A percentile compares a stretch with the other conserved stretches of the same genome.
Evolutionary conservation across 2,329 filamentous ascomycete species (phyloP).

Genomic region (Neofusicoccum cordaticola): DNA sequence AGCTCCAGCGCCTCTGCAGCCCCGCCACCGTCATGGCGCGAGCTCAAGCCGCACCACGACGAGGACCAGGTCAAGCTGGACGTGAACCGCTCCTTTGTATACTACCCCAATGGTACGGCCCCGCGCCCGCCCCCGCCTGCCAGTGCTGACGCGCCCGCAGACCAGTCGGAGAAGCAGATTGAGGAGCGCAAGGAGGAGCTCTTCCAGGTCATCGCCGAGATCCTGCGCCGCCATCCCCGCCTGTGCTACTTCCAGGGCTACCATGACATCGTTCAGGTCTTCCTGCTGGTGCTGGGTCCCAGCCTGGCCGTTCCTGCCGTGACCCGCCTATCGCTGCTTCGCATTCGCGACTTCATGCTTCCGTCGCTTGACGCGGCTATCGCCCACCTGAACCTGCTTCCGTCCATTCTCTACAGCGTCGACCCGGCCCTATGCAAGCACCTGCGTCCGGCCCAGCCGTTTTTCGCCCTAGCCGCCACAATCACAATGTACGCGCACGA

Average conservation of each 20-base stretch:
- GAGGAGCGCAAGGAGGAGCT: conserved; percentile 71
- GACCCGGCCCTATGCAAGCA: conserved; percentile 72
- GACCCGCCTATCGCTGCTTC: conserved; percentile 78
- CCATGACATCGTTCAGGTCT: conserved; percentile 95
- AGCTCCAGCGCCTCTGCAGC: conserved; percentile 1
- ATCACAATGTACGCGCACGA: conserved; percentile 97
- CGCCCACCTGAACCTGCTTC: conserved; percentile 81
- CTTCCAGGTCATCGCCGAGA: conserved; percentile 73
- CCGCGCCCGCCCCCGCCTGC: conserved; percentile 10
- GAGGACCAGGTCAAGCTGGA: conserved; percentile 91
- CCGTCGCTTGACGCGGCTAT: conserved; percentile 78
- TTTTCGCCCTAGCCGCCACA: conserved; percentile 89
- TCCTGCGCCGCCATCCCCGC: conserved; percentile 76
- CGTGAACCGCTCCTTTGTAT: conserved; percentile 94
- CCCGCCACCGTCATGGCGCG: conserved; percentile 47
- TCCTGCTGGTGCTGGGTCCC: conserved; percentile 77
- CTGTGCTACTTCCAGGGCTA: conserved; percentile 98
- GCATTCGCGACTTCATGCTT: conserved; percentile 97
- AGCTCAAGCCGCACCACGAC: conserved; percentile 74
- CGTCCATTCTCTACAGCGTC: conserved; percentile 70
- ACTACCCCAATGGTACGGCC: conserved; percentile 77
- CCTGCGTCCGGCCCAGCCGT: conserved; percentile 76
- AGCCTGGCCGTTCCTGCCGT: conserved; percentile 61
- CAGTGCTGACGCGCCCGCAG: conserved; percentile 42
- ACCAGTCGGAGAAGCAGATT: conserved; percentile 67